Conservation (phyloP, 495 filamentous ascomycete genomes). For the Umbilicaria muhlenbergii region DNA sequence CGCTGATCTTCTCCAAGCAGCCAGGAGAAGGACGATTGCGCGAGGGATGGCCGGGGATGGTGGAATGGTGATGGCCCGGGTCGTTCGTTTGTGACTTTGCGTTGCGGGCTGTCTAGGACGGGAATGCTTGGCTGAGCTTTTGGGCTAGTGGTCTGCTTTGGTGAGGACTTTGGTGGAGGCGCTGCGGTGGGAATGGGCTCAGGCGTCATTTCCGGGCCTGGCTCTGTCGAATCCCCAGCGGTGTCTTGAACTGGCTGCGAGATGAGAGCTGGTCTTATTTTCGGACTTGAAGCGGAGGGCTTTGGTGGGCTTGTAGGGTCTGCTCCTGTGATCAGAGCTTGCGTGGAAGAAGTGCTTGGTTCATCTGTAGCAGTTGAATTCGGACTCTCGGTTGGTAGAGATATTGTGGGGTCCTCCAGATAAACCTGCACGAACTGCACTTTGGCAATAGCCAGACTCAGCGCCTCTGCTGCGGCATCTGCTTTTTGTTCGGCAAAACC, state of each 20-base stretch:
- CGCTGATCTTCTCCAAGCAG: slow-evolving; percentile 58
- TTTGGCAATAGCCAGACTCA: slow-evolving; percentile 53
- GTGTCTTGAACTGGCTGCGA: slow-evolving; percentile 1
- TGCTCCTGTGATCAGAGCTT: background rate
- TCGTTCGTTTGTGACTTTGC: background rate
- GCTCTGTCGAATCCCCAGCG: background rate
- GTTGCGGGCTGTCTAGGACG: too few species aligned
- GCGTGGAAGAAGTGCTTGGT: background rate
- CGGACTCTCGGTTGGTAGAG: slow-evolving; percentile 32
- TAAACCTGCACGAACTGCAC: slow-evolving; percentile 67
- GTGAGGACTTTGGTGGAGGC: slow-evolving; percentile 2
- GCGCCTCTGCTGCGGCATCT: slow-evolving; percentile 22
- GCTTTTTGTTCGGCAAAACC: slow-evolving; percentile 24
- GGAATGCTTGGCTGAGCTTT: background rate
- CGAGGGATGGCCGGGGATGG: slow-evolving; percentile 42
- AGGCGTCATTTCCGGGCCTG: background rate
- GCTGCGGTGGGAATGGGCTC: too few species aligned
- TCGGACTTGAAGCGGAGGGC: slow-evolving; percentile 5
- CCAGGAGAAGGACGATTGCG: slow-evolving; percentile 86
- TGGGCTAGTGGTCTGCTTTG: slow-evolving; percentile 11
- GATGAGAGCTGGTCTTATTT: slow-evolving; percentile 2
- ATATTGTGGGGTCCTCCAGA: slow-evolving; percentile 47
- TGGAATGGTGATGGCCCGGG: slow-evolving; percentile 4
- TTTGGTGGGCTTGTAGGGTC: slow-evolving; percentile 1
- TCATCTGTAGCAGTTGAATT: slow-evolving; percentile 5